Base-by-base conservation (phyloP, 768 basidiomycete genomes). In the Boletus insuetus region DNA sequence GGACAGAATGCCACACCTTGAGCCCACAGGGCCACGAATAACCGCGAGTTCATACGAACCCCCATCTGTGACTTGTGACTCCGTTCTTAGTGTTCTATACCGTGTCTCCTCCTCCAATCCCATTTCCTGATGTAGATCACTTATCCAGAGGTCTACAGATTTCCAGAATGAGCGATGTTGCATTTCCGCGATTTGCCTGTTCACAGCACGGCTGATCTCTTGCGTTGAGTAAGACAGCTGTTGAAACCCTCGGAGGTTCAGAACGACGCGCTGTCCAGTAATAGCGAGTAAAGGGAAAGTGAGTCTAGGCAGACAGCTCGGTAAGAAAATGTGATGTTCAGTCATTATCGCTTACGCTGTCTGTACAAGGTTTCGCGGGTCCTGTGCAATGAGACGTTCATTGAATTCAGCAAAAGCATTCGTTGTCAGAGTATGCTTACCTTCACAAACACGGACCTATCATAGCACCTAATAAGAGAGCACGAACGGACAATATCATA, bases 221-320 rank as follows among this genome's bases (percentile, higher is more conserved):
- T 17, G 12, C 6, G 54, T 55, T 10, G 44, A 12, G 29, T 39
- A 55, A 8, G 16, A 10, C 13, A 4, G 11, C 5, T 49, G 17
- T 19, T 19, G 49, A n/a, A 39, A 46, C 5, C 43, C n/a, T 19
- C 56, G 54, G 4, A 64, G 39, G 39, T 64, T 64, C 17, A 64
- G 50, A 32, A 64, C 46, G 20, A 56, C 29, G 11, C 62, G 62
- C 31, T 64, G 62, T 3, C 62, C 62, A 5, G 34, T 24, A 19
- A 60, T 40, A 16, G 39, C 17, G 16, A 64, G 48, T 0, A 61
- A 10, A 7, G 59, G 63, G 9, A 40, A 40, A 32, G 5, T 2
- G 49, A 37, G 8, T 38, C 61, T 49, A 9, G 26, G 31, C n/a
- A 8, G 34, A 11, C 3, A 17, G 2, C 11, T 37, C 22, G 10